Evolutionary conservation across 306 rosid species (phyloP), one percentile per base, ranked within the genome.

Genomic region (Oxytropis ochrocephala): DNA sequence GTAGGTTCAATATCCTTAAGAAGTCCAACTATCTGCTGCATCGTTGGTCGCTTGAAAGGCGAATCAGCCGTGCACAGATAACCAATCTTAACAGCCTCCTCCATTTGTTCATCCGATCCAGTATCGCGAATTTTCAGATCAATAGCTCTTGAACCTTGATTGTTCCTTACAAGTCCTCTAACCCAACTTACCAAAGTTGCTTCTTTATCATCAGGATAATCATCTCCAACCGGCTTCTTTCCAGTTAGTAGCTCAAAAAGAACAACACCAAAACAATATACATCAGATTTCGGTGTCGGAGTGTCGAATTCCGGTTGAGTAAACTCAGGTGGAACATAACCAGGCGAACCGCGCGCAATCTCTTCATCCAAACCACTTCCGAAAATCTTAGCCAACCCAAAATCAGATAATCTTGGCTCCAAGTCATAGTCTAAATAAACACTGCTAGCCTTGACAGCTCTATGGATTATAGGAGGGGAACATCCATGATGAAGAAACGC

Each of bases 401-500:
- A 94, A 83, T 94, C 99, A 27, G 99, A 91, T 66, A 94, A 72
- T 60, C 99, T 87, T 3, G 99, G 97, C 81, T 94, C 99, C 64
- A 94, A 81, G 66, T 91, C 84, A 73, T 85, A 85, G 30, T 94
- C 99, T 73, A 94, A 86, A 67, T 91, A 94, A 41, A 94, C 96
- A 53, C 96, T 94, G 80, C 97, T 91, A 65, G 96, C 99, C 57
- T 91, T 94, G 14, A 91, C 91, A 44, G 84, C 99, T 79, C 95
- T 84, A 14, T 95, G 99, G 39, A 87, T 91, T 44, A 95, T 95
- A 19, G 99, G 90, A 59, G 99, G 99, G 3, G 95, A 95, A 62
- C 99, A 95, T n/a, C 99, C 97, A 61, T 95, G 99, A 59, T 95
- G 99, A 51, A 95, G 83, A 83, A 89, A 95, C 4, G 97, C 99